Percentiles rank a stretch among this genome's conserved stretches.
These are phyloP conservation scores for Cokeromyces recurvatus DNA, from an alignment of 371 early-diverging fungal genomes.

Conservation along the genomic window DNA sequence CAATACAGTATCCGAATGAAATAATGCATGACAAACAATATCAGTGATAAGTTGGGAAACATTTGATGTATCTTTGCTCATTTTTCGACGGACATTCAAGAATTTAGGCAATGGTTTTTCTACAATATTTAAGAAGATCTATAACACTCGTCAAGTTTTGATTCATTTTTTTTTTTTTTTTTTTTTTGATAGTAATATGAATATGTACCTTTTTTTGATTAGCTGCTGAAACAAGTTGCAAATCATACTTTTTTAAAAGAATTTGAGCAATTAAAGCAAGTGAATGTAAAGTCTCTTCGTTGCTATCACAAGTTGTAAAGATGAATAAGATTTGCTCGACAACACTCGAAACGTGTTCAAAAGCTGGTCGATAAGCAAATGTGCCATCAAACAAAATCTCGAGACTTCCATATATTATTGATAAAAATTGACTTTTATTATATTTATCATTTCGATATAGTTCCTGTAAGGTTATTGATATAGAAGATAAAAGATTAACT, in stretches of 20 bases:
- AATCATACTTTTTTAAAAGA: slow-evolving; percentile 20
- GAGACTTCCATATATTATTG: slow-evolving; percentile 5
- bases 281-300: not conserved
- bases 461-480: slow-evolving; percentile 20
- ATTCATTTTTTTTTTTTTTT: too few relatives aligned
- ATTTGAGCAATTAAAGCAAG: slow-evolving; percentile 12
- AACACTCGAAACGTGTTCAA: slow-evolving; percentile 29
- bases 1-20: slow-evolving; percentile 37
- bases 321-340: slow-evolving; percentile 23
- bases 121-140: slow-evolving; percentile 30
- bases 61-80: not conserved
- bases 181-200: too few relatives aligned
- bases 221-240: slow-evolving; percentile 28
- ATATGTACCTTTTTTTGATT: slow-evolving; percentile 38
- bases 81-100: slow-evolving; percentile 19
- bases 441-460: slow-evolving; percentile 1
- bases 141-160: slow-evolving; percentile 1
- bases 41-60: slow-evolving; percentile 12
- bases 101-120: slow-evolving; percentile 22
- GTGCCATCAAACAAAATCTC: slow-evolving; percentile 22
- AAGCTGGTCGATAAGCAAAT: slow-evolving; percentile 34
- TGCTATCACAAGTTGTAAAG: slow-evolving; percentile 1
- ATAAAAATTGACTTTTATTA: slow-evolving; percentile 7
- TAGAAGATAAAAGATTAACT: slow-evolving; percentile 18
- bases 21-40: slow-evolving; percentile 27